Conservation (phyloP, 352 stramenopile species). For the Lagenidium giganteum region DNA sequence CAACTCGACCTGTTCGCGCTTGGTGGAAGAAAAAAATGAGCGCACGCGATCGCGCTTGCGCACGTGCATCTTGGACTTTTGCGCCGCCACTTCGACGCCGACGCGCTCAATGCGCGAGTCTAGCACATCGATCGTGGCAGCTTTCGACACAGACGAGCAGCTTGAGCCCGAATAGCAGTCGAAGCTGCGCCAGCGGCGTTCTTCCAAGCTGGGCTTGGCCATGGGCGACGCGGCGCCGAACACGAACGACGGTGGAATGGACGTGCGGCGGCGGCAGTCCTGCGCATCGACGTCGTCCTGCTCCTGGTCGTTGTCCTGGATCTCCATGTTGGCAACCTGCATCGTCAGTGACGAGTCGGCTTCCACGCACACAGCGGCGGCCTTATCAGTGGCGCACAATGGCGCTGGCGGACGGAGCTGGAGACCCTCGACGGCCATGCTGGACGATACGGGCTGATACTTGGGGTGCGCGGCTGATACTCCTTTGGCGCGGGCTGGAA, state of each 20-base stretch:
- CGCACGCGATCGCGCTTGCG: conserved; percentile 24
- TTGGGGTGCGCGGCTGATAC: too few relatives aligned
- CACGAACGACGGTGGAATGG: conserved; percentile 58
- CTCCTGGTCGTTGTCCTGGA: conserved; percentile 1
- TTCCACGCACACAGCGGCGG: too few relatives aligned
- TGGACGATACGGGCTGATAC: too few relatives aligned
- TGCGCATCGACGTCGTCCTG: conserved; percentile 17
- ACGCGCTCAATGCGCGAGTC: conserved; percentile 50
- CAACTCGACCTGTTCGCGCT: conserved; percentile 50
- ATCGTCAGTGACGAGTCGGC: too few relatives aligned
- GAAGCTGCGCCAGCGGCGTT: conserved; percentile 63
- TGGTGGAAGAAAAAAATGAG: conserved; percentile 39
- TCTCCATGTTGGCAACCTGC: too few relatives aligned
- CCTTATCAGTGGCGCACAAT: too few relatives aligned
- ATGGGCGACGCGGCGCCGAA: conserved; percentile 10
- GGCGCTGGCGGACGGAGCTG: too few relatives aligned
- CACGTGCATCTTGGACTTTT: conserved; percentile 29
- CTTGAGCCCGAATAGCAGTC: conserved; percentile 18
- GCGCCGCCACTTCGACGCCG: conserved; percentile 31
- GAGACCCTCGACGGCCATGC: too few relatives aligned
- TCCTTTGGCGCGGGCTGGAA: too few relatives aligned
- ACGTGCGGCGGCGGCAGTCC: conserved; percentile 41
- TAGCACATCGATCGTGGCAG: conserved; percentile 25
- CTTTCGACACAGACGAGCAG: conserved; percentile 21
- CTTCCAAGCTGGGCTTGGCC: conserved; percentile 15